Evolutionary conservation across 1,284 basidiomycete species (phyloP).

Genomic region (Trichosporon asahii): DNA sequence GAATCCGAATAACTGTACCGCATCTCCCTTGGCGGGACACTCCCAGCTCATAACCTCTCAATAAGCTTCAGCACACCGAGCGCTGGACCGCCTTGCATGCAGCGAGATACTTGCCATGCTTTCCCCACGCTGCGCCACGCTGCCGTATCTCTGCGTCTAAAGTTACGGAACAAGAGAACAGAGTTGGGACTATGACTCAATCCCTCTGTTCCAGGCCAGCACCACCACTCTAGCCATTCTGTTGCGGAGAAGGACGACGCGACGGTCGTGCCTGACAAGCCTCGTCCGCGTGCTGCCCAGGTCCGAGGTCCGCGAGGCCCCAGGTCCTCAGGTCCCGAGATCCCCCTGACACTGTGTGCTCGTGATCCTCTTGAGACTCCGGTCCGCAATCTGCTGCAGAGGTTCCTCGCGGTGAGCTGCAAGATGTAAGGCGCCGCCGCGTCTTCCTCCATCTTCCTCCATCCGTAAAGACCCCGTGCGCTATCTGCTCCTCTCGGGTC

Average conservation of each 20-base stretch:
- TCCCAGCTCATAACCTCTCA: too few relatives aligned
- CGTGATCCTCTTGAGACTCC: neutral
- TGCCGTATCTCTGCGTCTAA: slow-evolving; percentile 4
- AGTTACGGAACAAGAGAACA: slow-evolving; percentile 5
- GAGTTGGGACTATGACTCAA: slow-evolving; percentile 6
- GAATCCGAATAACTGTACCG: neutral
- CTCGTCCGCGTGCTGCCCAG: neutral
- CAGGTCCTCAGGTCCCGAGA: neutral
- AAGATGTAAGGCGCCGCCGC: neutral
- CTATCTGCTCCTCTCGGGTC: neutral
- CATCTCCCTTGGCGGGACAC: neutral
- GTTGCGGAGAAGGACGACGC: neutral
- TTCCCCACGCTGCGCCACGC: neutral
- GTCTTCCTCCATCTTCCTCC: neutral
- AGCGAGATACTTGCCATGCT: neutral
- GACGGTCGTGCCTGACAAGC: neutral
- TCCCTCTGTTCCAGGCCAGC: neutral
- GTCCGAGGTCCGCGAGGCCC: neutral
- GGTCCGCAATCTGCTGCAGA: neutral
- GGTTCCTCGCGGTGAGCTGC: neutral
- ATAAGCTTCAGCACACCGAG: too few relatives aligned
- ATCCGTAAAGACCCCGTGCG: neutral
- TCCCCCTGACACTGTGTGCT: neutral
- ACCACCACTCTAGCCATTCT: too few relatives aligned
- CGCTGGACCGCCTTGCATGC: too few relatives aligned